These are phyloP conservation scores for Neofusicoccum laricinum DNA, from an alignment of 2,329 filamentous ascomycete species.

Conservation along the genomic window DNA sequence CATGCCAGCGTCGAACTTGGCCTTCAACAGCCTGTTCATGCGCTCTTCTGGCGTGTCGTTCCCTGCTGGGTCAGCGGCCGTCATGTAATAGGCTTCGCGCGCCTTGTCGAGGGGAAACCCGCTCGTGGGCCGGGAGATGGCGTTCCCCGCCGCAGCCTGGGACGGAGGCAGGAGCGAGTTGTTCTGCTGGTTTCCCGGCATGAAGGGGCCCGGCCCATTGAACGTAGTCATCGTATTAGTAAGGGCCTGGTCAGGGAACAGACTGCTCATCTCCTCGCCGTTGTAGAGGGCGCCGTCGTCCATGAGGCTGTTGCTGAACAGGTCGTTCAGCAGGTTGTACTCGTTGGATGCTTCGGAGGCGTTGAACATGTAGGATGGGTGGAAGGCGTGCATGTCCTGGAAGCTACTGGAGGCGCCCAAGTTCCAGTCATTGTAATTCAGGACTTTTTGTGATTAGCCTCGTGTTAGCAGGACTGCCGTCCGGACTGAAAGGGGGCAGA, in stretches of 20 bases:
- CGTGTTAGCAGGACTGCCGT: slow-evolving; percentile 23
- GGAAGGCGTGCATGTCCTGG: slow-evolving; percentile 91
- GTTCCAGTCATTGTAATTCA: slow-evolving; percentile 79
- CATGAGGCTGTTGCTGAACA: slow-evolving; percentile 85
- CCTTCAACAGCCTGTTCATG: slow-evolving; percentile 89
- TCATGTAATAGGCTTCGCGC: slow-evolving; percentile 88
- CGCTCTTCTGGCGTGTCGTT: slow-evolving; percentile 85
- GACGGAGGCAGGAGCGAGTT: slow-evolving; percentile 40
- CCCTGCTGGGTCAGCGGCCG: slow-evolving; percentile 90
- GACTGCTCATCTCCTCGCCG: slow-evolving; percentile 38
- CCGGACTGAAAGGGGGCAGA: slow-evolving; percentile 23
- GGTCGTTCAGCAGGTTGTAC: slow-evolving; percentile 95
- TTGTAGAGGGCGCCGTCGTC: slow-evolving; percentile 59
- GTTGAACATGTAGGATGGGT: slow-evolving; percentile 93
- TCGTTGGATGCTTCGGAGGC: slow-evolving; percentile 94
- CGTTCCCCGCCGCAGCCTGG: slow-evolving; percentile 48
- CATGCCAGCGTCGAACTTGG: slow-evolving; percentile 93
- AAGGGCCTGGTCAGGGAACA: slow-evolving; percentile 60
- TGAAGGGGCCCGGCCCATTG: slow-evolving; percentile 29
- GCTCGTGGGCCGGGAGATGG: slow-evolving; percentile 61
- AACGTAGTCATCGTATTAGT: slow-evolving; percentile 43
- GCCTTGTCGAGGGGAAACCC: slow-evolving; percentile 66
- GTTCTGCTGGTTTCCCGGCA: slow-evolving; percentile 44
- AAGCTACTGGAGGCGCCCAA: slow-evolving; percentile 75
- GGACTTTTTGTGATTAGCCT: slow-evolving; percentile 51